A percentile compares a stretch with the other conserved stretches of the same genome.
Evolutionary conservation across 2,329 filamentous ascomycete species (phyloP).

Genomic region (Fusarium austroafricanum): DNA sequence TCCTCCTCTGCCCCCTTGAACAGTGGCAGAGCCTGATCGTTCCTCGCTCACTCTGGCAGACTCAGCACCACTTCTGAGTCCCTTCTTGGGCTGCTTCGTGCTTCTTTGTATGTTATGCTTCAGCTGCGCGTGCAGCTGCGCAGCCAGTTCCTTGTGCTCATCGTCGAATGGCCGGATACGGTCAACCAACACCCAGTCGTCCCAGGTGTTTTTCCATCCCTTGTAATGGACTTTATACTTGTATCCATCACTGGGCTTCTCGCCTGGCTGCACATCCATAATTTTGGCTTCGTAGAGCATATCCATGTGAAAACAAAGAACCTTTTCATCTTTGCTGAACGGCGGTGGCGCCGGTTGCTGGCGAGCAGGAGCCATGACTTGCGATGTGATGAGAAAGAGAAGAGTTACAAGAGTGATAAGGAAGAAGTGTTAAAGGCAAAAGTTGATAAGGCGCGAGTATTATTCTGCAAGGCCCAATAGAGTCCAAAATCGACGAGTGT

Average conservation of each 20-base stretch:
- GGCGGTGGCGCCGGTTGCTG: slow-evolving; percentile 60
- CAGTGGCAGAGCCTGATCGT: slow-evolving; percentile 68
- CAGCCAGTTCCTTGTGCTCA: slow-evolving; percentile 91
- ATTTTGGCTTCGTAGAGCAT: slow-evolving; percentile 98
- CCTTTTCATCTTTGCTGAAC: slow-evolving; percentile 85
- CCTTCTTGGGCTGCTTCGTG: slow-evolving; percentile 66
- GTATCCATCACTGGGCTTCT: slow-evolving; percentile 75
- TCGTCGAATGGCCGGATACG: slow-evolving; percentile 94
- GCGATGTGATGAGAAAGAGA: slow-evolving; percentile 31
- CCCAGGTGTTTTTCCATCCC: slow-evolving; percentile 99
- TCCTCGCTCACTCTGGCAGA: slow-evolving; percentile 80
- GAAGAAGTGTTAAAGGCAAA: slow-evolving; percentile 2
- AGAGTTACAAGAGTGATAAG: slow-evolving; percentile 22
- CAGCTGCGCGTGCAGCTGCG: slow-evolving; percentile 76
- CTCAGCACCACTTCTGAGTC: slow-evolving; percentile 55
- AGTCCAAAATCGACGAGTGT: slow-evolving; percentile 4
- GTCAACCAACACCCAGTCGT: slow-evolving; percentile 97
- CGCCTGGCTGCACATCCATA: slow-evolving; percentile 78
- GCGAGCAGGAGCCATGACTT: slow-evolving; percentile 57
- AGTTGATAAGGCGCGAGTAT: slow-evolving; percentile 1
- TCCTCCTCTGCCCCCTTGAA: slow-evolving; percentile 73
- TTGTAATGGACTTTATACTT: slow-evolving; percentile 98
- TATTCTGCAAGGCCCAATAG: not conserved
- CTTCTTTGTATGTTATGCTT: slow-evolving; percentile 67
- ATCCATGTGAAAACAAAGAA: slow-evolving; percentile 96